Percentiles rank a stretch among this genome's conserved stretches.
Conservation (phyloP, 352 stramenopile genomes). For the Globisporangium sylvaticum region DNA sequence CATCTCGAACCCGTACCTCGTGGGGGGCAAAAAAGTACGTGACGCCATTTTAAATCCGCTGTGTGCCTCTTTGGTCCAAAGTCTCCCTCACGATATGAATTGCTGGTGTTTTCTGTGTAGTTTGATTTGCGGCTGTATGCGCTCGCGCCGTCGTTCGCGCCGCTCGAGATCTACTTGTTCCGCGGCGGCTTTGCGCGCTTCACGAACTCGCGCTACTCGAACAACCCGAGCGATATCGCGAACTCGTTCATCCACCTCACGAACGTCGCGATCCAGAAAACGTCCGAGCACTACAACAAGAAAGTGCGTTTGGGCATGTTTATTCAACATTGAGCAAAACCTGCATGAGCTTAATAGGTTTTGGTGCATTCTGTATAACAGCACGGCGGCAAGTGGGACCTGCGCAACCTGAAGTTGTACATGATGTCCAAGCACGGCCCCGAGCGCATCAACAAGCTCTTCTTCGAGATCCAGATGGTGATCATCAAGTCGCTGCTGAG, state of each 20-base stretch:
- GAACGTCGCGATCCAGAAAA: conserved; percentile 95
- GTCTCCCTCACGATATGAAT: neutral
- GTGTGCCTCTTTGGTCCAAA: neutral
- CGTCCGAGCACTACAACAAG: conserved; percentile 92
- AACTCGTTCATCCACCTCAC: conserved; percentile 94
- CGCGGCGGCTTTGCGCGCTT: conserved; percentile 90
- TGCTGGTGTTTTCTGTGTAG: conserved; percentile 12
- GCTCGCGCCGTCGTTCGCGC: conserved; percentile 90
- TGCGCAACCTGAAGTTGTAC: conserved; percentile 89
- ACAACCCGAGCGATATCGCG: conserved; percentile 84
- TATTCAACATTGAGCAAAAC: too few species aligned
- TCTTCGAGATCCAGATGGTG: conserved; percentile 89
- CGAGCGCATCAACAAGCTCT: conserved; percentile 79
- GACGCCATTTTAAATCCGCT: neutral
- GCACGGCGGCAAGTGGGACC: conserved; percentile 90
- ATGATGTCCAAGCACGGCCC: conserved; percentile 88
- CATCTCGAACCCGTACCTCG: conserved; percentile 91
- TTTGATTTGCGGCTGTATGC: conserved; percentile 94
- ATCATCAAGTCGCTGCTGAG: conserved; percentile 85
- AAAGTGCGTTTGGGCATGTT: conserved; percentile 21
- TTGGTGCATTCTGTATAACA: too few species aligned
- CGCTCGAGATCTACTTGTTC: conserved; percentile 91
- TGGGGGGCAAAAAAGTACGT: conserved; percentile 90
- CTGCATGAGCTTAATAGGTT: too few species aligned
- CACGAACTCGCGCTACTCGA: conserved; percentile 89